A percentile compares a stretch with the other conserved stretches of the same genome.
These are phyloP conservation scores for Zygosaccharomyces bailii DNA, from an alignment of 805 yeast genomes.

Conservation along the genomic window DNA sequence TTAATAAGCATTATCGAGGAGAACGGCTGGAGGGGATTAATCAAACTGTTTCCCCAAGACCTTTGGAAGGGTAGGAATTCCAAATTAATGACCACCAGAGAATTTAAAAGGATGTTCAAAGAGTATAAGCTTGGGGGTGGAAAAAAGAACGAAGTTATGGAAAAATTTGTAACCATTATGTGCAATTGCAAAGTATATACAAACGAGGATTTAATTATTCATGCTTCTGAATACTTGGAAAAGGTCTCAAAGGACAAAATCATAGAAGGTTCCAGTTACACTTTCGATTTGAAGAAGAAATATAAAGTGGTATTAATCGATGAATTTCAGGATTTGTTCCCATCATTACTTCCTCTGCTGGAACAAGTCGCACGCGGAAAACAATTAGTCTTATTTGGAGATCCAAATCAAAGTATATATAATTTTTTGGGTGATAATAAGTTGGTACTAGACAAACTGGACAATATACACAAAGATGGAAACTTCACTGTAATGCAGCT, in stretches of 20 bases:
- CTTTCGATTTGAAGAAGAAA: constrained; percentile 15
- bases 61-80: constrained; percentile 16
- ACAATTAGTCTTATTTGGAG: constrained; percentile 68
- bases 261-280: constrained; percentile 8
- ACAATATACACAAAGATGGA: constrained; percentile 14
- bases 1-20: constrained; percentile 49
- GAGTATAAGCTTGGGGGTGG: constrained; percentile 16
- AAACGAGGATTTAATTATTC: constrained; percentile 31
- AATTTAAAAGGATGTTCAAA: constrained; percentile 22
- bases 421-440: constrained; percentile 57
- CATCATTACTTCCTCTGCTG: constrained; percentile 46
- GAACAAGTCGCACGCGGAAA: constrained; percentile 37
- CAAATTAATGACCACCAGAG: constrained; percentile 15
- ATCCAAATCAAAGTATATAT: constrained; percentile 66
- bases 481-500: constrained; percentile 37
- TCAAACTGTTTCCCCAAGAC: constrained; percentile 34
- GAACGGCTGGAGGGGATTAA: constrained; percentile 47
- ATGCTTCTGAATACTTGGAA: constrained; percentile 21
- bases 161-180: constrained; percentile 30
- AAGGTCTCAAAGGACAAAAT: not conserved
- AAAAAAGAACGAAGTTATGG: constrained; percentile 17
- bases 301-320: constrained; percentile 54
- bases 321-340: constrained; percentile 71
- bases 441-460: constrained; percentile 30
- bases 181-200: constrained; percentile 36